Percentiles rank a stretch among this genome's conserved stretches.
Conservation (phyloP, 352 stramenopile species). For the Peronosclerospora sorghi region DNA sequence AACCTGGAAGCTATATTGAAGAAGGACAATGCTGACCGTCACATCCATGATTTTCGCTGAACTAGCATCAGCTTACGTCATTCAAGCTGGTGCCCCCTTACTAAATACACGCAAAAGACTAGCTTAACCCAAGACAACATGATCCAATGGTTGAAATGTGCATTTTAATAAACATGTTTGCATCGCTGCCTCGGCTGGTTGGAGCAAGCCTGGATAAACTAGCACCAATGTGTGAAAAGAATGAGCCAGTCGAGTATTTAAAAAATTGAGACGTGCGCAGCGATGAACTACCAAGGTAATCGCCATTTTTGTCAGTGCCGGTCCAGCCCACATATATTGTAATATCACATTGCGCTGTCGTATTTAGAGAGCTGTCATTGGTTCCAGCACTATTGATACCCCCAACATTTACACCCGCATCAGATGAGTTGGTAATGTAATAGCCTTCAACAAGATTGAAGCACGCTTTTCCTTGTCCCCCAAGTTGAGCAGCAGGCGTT, state of each 20-base stretch:
- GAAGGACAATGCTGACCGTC: slow-evolving; percentile 34
- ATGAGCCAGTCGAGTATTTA: slow-evolving; percentile 74
- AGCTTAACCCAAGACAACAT: too few species aligned
- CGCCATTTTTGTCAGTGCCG: slow-evolving; percentile 62
- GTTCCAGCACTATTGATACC: slow-evolving; percentile 7
- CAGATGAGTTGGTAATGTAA: slow-evolving; percentile 8
- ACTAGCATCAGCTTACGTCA: background rate
- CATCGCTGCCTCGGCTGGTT: slow-evolving; percentile 32
- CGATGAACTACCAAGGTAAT: slow-evolving; percentile 66
- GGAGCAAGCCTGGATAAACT: slow-evolving; percentile 41
- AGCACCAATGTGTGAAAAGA: slow-evolving; percentile 50
- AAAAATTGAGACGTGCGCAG: slow-evolving; percentile 77
- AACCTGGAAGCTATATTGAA: slow-evolving; percentile 49
- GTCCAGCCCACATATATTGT: slow-evolving; percentile 77
- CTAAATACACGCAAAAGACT: too few species aligned
- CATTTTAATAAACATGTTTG: slow-evolving; percentile 4
- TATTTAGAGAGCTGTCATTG: slow-evolving; percentile 18
- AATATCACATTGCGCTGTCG: slow-evolving; percentile 44
- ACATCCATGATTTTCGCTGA: slow-evolving; percentile 56
- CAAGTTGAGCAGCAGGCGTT: slow-evolving; percentile 29
- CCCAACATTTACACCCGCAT: slow-evolving; percentile 10
- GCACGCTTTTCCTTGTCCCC: slow-evolving; percentile 52
- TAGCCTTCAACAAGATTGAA: slow-evolving; percentile 33
- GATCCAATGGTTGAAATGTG: background rate
- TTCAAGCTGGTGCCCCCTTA: background rate